A percentile compares a stretch with the other conserved stretches of the same genome.
phyloP scores from a whole-genome alignment of 2,329 filamentous ascomycete genomes.

The Colletotrichum orchidophilum region DNA sequence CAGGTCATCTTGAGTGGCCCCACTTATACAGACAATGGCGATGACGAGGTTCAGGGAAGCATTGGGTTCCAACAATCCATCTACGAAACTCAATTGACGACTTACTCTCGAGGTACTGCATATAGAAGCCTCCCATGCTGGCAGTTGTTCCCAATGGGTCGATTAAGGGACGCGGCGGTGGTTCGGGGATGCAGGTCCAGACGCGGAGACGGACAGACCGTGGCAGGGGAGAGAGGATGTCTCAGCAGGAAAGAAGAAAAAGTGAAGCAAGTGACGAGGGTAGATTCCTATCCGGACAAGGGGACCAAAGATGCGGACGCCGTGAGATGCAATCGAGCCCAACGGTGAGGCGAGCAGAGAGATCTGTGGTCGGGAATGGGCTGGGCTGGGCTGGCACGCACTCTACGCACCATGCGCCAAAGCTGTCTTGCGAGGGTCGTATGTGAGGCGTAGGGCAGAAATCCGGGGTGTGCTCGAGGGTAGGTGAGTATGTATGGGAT shows the following conservation, averaged over 20 bases:
- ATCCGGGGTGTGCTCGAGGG: conserved; percentile 26
- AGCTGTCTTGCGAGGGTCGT: conserved; percentile 17
- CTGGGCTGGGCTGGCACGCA: conserved; percentile 20
- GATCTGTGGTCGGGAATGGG: conserved; percentile 41
- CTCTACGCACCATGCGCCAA: conserved; percentile 25
- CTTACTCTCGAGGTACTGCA: conserved; percentile 81
- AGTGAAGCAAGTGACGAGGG: conserved; percentile 35
- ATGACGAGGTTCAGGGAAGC: conserved; percentile 30
- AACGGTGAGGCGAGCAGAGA: conserved; percentile 55
- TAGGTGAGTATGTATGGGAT: conserved; percentile 22
- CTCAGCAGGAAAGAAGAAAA: conserved; percentile 16
- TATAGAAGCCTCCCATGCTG: conserved; percentile 73
- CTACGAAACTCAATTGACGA: conserved; percentile 44
- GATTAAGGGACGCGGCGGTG: conserved; percentile 6
- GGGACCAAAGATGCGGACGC: conserved; percentile 44
- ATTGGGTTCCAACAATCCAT: conserved; percentile 27
- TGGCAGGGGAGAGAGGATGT: conserved; percentile 24
- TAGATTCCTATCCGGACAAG: conserved; percentile 42
- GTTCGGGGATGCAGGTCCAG: conserved; percentile 16
- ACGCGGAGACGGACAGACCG: not conserved
- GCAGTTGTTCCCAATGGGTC: conserved; percentile 40
- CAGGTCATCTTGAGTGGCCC: conserved; percentile 16
- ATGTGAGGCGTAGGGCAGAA: conserved; percentile 35
- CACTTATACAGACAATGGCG: conserved; percentile 31
- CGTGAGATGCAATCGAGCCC: conserved; percentile 64